A percentile compares a stretch with the other conserved stretches of the same genome.
Evolutionary conservation across 2,329 filamentous ascomycete genomes (phyloP).

Genomic region (Massarina eburnea): DNA sequence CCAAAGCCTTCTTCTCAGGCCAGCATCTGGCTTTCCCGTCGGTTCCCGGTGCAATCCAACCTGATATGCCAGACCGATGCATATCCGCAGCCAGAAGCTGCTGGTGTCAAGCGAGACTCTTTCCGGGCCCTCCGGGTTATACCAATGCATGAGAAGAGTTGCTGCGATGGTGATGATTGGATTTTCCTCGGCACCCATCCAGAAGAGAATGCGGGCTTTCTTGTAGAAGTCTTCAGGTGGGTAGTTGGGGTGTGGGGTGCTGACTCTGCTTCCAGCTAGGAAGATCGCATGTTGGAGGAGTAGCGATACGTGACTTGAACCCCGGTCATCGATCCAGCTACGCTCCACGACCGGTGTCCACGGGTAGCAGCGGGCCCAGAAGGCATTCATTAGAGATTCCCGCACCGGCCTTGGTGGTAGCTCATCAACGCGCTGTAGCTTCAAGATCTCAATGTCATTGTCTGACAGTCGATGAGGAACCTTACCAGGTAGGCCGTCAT

Average conservation of each 20-base stretch:
- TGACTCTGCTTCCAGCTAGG: conserved; percentile 47
- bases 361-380: conserved; percentile 44
- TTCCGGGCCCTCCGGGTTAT: conserved; percentile 47
- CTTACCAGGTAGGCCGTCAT: conserved; percentile 30
- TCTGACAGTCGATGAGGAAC: conserved; percentile 30
- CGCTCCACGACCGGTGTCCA: conserved; percentile 48
- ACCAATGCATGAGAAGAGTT: conserved; percentile 46
- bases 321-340: conserved; percentile 40
- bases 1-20: conserved; percentile 45
- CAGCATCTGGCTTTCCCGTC: conserved; percentile 33
- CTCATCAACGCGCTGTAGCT: conserved; percentile 30
- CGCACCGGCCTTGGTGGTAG: conserved; percentile 36
- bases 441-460: conserved; percentile 32
- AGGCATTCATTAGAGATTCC: conserved; percentile 43
- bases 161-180: conserved; percentile 45
- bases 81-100: conserved; percentile 48
- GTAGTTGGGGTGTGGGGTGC: conserved; percentile 35
- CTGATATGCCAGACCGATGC: conserved; percentile 47
- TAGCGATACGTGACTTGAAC: conserved; percentile 29
- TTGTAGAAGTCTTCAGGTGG: conserved; percentile 38
- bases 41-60: conserved; percentile 50
- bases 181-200: conserved; percentile 39
- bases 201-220: conserved; percentile 37
- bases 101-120: conserved; percentile 47
- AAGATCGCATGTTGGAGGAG: conserved; percentile 43